Base-by-base conservation (phyloP, 192 early-diverging fungal genomes). In the Rhizoclosmatium globosum region DNA sequence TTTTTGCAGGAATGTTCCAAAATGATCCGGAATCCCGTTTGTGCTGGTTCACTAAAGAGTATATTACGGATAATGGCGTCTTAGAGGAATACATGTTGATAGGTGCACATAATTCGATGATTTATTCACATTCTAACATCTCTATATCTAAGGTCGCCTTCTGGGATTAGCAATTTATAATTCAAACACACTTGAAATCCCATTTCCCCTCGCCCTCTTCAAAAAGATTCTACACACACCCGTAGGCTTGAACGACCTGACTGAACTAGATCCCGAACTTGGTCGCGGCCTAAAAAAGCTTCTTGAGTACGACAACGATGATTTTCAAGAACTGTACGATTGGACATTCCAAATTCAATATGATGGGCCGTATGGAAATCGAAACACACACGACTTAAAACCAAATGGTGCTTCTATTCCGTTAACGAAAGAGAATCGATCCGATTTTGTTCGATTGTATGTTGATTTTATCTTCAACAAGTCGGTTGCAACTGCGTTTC, bases 81-180 rank as follows among this genome's bases (percentile, higher is more conserved):
- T 38, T 82, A 4, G 79, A 80, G 64, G 86, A 95, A 82, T 95
- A 94, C 78, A 88, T 91, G 60, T 47, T 60, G 3, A 75, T 6
- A 7, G 38, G 4, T n/a, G n/a, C n/a, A n/a, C n/a, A n/a, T n/a
- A n/a, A n/a, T n/a, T n/a, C n/a, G n/a, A n/a, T n/a, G n/a, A n/a
- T n/a, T n/a, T n/a, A n/a, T n/a, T n/a, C n/a, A n/a, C n/a, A n/a
- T n/a, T 19, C 9, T 42, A 39, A 15, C n/a, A 84, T 92, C n/a
- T n/a, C n/a, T n/a, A n/a, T n/a, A n/a, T n/a, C n/a, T n/a, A n/a
- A 1, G 96, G 96, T 0, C 87, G 91, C 45, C 86, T 98, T 4
- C 86, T 98, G 47, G 97, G 95, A 15, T 81, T 98, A 47, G 97
- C 97, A 2, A 92, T 97, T 68, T 98, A 97, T 82, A 96, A 98